Evolutionary conservation across 495 filamentous ascomycete genomes (phyloP), one percentile per base, ranked within the genome.

Genomic region (Beverwykella pulmonaria): DNA sequence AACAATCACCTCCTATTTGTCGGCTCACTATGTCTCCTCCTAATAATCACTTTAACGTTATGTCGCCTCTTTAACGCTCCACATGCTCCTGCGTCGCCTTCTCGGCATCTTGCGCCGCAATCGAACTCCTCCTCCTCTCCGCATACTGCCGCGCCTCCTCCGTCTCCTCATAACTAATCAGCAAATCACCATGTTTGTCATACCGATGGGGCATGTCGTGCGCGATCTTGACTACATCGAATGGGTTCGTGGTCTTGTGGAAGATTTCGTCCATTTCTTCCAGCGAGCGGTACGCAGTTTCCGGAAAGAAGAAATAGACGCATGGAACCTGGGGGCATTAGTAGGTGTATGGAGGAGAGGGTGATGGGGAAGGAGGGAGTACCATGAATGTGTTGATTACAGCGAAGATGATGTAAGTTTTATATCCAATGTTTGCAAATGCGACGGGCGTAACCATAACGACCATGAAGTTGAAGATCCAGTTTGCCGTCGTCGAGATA

Each of bases 141-240:
- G 46, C 55, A 26, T 41, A 20, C 10, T 34, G 55, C 41, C 20
- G 20, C 48, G 46, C 64, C 69, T 80, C 77, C 39, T 81, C 80
- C 8, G 79, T 83, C 14, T 79, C 53, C 9, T 57, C 32, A 44
- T 57, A 57, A n/a, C 17, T 25, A n/a, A 57, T 57, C 1, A 57
- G 53, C 30, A 57, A 12, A 14, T 57, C 53, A 52, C 90, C 89
- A 47, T 88, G 82, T 78, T 85, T 85, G 59, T 87, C 88, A 74
- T 90, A 92, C 63, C 89, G 83, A 26, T 81, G 81, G 8, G 89
- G 89, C 74, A 88, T 83, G 1, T 82, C 76, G 12, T 75, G 67
- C 8, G 89, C 88, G 25, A 85, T 76, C 46, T 77, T 69, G 2
- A 92, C 88, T 25, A 90, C 83, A 12, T 79, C 76, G 67, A 90